Evolutionary conservation across 768 basidiomycete genomes (phyloP).

Genomic region (Termitomyces sp.): DNA sequence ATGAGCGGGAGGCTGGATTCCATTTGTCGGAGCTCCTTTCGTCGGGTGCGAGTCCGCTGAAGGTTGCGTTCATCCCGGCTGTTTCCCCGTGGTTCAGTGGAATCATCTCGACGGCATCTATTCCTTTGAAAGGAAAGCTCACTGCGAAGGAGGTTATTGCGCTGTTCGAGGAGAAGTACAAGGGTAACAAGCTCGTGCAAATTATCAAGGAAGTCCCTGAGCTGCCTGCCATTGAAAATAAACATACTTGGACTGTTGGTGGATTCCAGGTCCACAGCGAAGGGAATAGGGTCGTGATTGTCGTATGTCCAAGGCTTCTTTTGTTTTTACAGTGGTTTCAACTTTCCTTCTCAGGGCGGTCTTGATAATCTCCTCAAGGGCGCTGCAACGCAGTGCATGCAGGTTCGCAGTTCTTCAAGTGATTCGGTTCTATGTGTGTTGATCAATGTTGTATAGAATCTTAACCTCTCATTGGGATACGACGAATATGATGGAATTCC

Average conservation of each 20-base stretch:
- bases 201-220: conserved; percentile 67
- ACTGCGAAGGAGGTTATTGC: conserved; percentile 66
- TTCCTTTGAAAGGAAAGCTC: conserved; percentile 67
- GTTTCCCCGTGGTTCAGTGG: conserved; percentile 97
- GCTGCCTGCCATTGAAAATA: conserved; percentile 69
- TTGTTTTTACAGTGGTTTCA: conserved; percentile 1
- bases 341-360: conserved; percentile 57
- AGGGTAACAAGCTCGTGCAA: conserved; percentile 64
- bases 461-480: conserved; percentile 86
- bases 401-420: conserved; percentile 44
- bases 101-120: conserved; percentile 82
- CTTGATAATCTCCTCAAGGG: conserved; percentile 97
- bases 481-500: conserved; percentile 83
- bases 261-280: conserved; percentile 91
- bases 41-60: conserved; percentile 27
- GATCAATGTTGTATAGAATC: conserved; percentile 48
- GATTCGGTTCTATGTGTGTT: not conserved
- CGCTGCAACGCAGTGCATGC: conserved; percentile 97
- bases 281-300: conserved; percentile 90
- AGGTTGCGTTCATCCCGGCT: conserved; percentile 80
- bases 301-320: conserved; percentile 45
- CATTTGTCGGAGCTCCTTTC: conserved; percentile 69
- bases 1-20: conserved; percentile 89
- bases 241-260: conserved; percentile 88
- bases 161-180: conserved; percentile 78